Conservation (phyloP, 225 moss, liverwort and hornwort genomes). For the Straminergon stramineum region DNA sequence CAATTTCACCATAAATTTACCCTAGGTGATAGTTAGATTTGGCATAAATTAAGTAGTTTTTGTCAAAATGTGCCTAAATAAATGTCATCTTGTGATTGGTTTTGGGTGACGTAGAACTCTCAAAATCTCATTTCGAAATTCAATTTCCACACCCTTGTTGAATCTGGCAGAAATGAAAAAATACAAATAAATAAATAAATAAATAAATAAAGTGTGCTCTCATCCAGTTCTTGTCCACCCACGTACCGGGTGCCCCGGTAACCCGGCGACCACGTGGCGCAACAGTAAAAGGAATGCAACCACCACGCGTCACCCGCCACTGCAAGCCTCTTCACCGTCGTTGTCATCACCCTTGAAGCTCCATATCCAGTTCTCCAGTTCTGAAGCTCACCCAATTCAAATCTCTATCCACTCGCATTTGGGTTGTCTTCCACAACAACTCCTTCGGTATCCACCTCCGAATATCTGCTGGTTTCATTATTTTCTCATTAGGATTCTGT, state of each 20-base stretch:
- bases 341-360: neutral
- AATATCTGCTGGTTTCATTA: neutral
- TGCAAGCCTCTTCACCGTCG: neutral
- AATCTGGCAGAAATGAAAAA: neutral
- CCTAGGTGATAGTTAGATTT: rapidly evolving
- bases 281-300: neutral
- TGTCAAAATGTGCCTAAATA: neutral
- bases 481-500: neutral
- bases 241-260: neutral
- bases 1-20: neutral
- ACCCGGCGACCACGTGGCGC: neutral
- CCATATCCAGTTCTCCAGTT: neutral
- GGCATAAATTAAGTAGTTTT: neutral
- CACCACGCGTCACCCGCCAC: neutral
- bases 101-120: neutral
- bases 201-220: neutral
- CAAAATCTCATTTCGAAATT: neutral
- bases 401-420: neutral
- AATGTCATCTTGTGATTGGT: neutral
- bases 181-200: neutral
- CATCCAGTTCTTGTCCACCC: neutral
- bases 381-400: neutral
- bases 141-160: neutral
- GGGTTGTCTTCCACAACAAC: neutral
- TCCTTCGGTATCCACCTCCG: neutral